These are phyloP conservation scores for Limnanthes douglasii DNA, from an alignment of 345 rosid genomes.

Conservation along the genomic window DNA sequence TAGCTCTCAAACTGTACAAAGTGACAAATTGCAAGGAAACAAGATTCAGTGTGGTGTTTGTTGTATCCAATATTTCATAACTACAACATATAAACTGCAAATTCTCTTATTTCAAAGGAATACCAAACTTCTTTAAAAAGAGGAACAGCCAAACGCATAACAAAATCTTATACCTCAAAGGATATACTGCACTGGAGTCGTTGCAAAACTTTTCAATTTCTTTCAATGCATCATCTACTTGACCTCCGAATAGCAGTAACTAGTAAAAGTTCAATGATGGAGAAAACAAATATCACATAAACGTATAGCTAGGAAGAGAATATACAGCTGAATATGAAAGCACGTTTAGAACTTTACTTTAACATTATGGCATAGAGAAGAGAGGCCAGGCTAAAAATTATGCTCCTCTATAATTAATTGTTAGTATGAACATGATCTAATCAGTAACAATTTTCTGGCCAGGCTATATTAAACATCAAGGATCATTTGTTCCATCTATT, in stretches of 20 bases:
- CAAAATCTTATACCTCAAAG: constrained; percentile 33
- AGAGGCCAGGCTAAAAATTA: neutral
- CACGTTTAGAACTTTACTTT: neutral
- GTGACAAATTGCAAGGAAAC: constrained; percentile 4
- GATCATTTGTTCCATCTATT: neutral
- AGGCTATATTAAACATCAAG: too few relatives aligned
- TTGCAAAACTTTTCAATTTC: constrained; percentile 38
- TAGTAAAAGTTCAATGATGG: constrained; percentile 15
- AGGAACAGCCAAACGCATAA: too few relatives aligned
- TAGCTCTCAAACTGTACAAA: constrained; percentile 40
- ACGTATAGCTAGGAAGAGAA: too few relatives aligned
- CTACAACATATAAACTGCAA: constrained; percentile 1
- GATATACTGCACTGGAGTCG: constrained; percentile 24
- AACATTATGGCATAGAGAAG: constrained; percentile 1
- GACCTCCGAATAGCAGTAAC: constrained; percentile 65
- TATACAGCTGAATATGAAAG: neutral
- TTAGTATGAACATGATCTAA: neutral
- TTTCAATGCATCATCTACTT: constrained; percentile 39
- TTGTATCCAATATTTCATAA: constrained; percentile 3
- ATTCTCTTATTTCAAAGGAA: too few relatives aligned
- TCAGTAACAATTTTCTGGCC: neutral
- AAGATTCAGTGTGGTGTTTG: neutral
- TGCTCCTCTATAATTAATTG: neutral
- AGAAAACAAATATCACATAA: too few relatives aligned
- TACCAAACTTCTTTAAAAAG: too few relatives aligned